Evolutionary conservation across 345 rosid species (phyloP).

Genomic region (Eucalyptus sideroxylon): DNA sequence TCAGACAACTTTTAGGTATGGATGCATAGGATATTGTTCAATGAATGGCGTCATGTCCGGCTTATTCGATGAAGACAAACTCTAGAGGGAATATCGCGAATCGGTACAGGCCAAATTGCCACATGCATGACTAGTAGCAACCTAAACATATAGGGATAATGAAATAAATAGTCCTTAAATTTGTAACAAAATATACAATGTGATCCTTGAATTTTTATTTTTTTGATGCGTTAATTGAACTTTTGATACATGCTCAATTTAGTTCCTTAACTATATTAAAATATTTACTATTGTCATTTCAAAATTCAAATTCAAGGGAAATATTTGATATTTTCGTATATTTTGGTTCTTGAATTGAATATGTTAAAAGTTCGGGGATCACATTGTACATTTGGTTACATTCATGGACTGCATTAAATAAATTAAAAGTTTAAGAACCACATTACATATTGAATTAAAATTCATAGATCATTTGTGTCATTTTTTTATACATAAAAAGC

Average conservation of each 20-base stretch:
- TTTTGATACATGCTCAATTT: not conserved
- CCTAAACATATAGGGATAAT: not conserved
- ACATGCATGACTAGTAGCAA: not conserved
- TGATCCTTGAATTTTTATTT: too few relatives aligned
- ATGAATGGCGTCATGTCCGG: not conserved
- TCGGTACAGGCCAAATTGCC: not conserved
- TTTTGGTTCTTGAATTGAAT: too few relatives aligned
- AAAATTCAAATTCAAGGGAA: not conserved
- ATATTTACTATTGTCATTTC: not conserved
- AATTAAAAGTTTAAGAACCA: fast-evolving
- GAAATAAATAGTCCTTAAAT: too few relatives aligned
- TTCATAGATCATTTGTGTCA: not conserved
- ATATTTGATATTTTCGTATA: too few relatives aligned
- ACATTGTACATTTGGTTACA: fast-evolving
- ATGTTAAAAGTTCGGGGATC: fast-evolving
- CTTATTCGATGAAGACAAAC: not conserved
- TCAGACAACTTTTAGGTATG: not conserved
- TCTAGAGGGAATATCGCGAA: not conserved
- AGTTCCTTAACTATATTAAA: not conserved
- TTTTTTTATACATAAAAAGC: not conserved
- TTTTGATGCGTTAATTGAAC: fast-evolving
- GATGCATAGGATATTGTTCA: not conserved
- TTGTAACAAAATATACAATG: too few relatives aligned
- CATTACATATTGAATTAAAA: fast-evolving
- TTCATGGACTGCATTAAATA: fast-evolving